Base-by-base conservation (phyloP, 2,329 filamentous ascomycete genomes). In the Calonectria pseudoreteaudii region DNA sequence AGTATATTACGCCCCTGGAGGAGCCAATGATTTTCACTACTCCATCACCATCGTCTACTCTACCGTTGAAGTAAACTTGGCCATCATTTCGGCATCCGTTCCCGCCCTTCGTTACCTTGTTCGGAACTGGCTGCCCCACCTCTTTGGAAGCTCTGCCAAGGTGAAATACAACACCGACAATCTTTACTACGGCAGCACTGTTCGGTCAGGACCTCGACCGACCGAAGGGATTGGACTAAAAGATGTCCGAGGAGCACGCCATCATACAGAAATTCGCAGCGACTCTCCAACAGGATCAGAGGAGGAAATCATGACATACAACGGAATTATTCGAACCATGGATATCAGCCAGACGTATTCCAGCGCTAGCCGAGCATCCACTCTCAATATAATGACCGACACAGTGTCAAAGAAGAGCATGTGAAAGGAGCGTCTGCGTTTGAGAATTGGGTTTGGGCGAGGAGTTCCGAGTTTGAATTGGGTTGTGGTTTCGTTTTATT, bases 261-360 rank as follows among this genome's bases (percentile, higher is more conserved):
- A 68, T 5, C 78, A 74, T 34, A 82, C 83, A 8, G 83, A 83
- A 62, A 82, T 84, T 47, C 80, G 83, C 58, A 80, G 81, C 36
- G 74, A 75, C n/a, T 83, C 82, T 41, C 82, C 83, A 1, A 81
- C 79, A 6, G 79, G 79, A 0, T 83, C 80, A 5, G 82, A 85
- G 75, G 84, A 85, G 75, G 84, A 84, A 70, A 85, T 85, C 50
- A 83, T 85, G 80, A 82, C 82, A 4, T 83, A 85, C 69, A 83
- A 85, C 62, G 83, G 84, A 44, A 86, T 86, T 44, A 74, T 74
- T 38, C 66, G 66, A 26, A 72, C 72, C 1, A 75, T 74, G 72
- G 72, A 74, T 18, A 62, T 74, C 4, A 71, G 64, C 53, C 68
- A 74, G 56, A 71, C 68, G 31, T 74, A 74, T 49, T 60, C 72